Evolutionary conservation across 805 yeast genomes (phyloP), one percentile per base, ranked within the genome.

Genomic region (Candida chilensis): DNA sequence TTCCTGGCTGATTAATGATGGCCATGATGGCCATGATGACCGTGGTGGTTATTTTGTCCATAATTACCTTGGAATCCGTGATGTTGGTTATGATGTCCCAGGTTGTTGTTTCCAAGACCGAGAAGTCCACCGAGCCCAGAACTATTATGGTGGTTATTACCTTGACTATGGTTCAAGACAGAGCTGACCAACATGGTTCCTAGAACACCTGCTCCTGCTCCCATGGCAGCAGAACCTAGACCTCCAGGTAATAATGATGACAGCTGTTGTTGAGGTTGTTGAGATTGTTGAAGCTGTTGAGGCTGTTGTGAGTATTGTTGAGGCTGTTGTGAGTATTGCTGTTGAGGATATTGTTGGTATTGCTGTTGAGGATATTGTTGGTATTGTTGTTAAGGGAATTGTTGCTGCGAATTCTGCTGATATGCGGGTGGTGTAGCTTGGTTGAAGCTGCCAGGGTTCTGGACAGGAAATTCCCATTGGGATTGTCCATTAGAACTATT

Each of bases 401-500:
- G 28, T 16, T 18, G 25, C 28, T 16, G 10, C 7, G 11, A 20
- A 16, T 21, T 16, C 5, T 24, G 16, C n/a, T n/a, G 19, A 12
- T 19, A 11, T 22, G 12, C 9, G 24, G 28, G 8, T 27, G 27
- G 16, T 28, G 19, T 17, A 14, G 12, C 11, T 32, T 21, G 5
- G 11, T 17, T 11, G 16, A 29, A 17, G 15, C 5, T 13, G 27
- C 24, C 16, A 18, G 19, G n/a, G 28, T 7, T 20, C 19, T 16
- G 4, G 16, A 40, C 31, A 27, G 44, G 44, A 5, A 34, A 6
- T n/a, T 48, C 56, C 62, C 62, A 55, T 32, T 50, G 55, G 3
- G 57, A 44, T 26, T 40, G 36, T 4, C 52, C 53, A 5, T 57
- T 50, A 5, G 31, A 22, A 7, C 38, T 32, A 32, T 54, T 48